Conservation (phyloP, 768 basidiomycete species). For the Cubamyces sp. region DNA sequence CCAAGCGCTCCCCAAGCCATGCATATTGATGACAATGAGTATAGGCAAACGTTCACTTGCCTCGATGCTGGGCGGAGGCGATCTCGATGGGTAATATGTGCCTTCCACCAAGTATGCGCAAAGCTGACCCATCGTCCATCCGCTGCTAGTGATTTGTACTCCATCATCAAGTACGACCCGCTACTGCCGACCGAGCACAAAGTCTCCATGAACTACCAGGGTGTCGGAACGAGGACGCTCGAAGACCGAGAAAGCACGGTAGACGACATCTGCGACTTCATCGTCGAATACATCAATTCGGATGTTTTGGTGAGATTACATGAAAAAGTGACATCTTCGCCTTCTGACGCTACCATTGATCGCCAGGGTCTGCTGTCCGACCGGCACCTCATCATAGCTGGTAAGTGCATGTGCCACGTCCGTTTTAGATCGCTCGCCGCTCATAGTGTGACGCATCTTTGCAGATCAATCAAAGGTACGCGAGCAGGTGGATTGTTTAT, state of each 20-base stretch:
- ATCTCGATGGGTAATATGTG: constrained; percentile 70
- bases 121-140: neutral
- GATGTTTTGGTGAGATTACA: constrained; percentile 65
- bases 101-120: too few relatives aligned
- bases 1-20: neutral
- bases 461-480: constrained; percentile 73
- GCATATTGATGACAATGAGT: neutral
- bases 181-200: constrained; percentile 57
- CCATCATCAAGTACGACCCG: constrained; percentile 57
- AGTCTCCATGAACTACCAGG: constrained; percentile 55
- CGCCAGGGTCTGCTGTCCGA: constrained; percentile 43
- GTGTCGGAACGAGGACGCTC: constrained; percentile 30
- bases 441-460: neutral
- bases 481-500: neutral
- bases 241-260: constrained; percentile 51
- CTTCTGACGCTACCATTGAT: neutral
- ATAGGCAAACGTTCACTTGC: constrained; percentile 65
- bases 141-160: constrained; percentile 59
- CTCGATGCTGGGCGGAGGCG: constrained; percentile 73
- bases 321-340: neutral
- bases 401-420: constrained; percentile 39
- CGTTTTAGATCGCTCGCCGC: too few relatives aligned
- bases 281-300: constrained; percentile 83
- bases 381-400: constrained; percentile 71
- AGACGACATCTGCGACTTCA: constrained; percentile 76